Evolutionary conservation across 495 filamentous ascomycete species (phyloP).

Genomic region (Aspergillus affinis): DNA sequence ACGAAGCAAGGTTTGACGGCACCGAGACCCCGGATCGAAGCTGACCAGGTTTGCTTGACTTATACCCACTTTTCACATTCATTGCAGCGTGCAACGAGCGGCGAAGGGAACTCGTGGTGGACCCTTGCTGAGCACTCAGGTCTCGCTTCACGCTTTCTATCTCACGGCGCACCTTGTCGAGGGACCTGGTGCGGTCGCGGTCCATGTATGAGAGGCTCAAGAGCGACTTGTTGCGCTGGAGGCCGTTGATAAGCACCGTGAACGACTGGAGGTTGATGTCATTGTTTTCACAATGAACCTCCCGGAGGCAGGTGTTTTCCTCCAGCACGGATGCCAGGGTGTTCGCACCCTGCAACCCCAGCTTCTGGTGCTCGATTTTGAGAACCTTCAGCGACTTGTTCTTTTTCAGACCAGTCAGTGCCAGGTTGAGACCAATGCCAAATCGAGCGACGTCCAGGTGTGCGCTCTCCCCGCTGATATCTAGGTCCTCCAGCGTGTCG

Average conservation of each 20-base stretch:
- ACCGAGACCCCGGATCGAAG: constrained; percentile 20
- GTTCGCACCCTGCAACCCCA: constrained; percentile 70
- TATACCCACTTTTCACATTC: constrained; percentile 33
- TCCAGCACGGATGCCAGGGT: constrained; percentile 76
- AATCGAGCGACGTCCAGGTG: constrained; percentile 84
- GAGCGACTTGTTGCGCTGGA: constrained; percentile 66
- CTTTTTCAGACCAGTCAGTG: constrained; percentile 70
- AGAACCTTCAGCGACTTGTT: constrained; percentile 76
- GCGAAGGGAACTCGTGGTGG: constrained; percentile 44
- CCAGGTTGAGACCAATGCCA: constrained; percentile 76
- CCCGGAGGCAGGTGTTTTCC: constrained; percentile 60
- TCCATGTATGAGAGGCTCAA: constrained; percentile 67
- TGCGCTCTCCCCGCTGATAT: constrained; percentile 87
- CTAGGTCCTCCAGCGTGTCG: constrained; percentile 69
- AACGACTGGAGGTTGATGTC: constrained; percentile 76
- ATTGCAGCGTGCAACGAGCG: constrained; percentile 47
- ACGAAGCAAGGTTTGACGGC: constrained; percentile 20
- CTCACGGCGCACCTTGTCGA: constrained; percentile 61
- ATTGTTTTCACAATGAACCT: constrained; percentile 77
- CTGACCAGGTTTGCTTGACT: constrained; percentile 31
- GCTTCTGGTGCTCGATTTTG: constrained; percentile 66
- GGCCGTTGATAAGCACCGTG: constrained; percentile 70
- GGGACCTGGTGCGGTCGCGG: constrained; percentile 57
- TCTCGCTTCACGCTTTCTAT: constrained; percentile 54
- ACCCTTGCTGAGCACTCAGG: constrained; percentile 27